Evolutionary conservation across 192 early-diverging fungal species (phyloP).

Genomic region (Polychytrium aggregatum): DNA sequence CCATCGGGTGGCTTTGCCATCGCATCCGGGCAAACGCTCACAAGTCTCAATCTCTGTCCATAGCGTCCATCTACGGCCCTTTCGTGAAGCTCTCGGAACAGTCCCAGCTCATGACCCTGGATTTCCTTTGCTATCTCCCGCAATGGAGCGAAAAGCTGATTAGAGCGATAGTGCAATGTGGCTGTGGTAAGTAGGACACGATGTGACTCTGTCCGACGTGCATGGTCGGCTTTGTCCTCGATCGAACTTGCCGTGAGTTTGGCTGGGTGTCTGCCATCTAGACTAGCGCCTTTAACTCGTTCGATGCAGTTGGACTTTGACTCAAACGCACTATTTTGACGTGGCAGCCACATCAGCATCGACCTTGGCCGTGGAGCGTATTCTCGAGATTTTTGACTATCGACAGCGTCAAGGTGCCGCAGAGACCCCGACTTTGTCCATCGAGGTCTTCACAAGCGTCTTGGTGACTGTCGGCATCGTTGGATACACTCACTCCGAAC

Average conservation of each 20-base stretch:
- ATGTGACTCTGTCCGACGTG: no score
- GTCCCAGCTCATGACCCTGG: constrained; percentile 1
- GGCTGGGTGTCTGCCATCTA: background rate
- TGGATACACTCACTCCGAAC: constrained; percentile 5
- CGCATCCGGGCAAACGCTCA: background rate
- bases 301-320: background rate
- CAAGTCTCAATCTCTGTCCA: background rate
- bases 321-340: background rate
- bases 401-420: constrained; percentile 1
- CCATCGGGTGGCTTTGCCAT: background rate
- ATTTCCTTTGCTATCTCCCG: constrained; percentile 5
- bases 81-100: constrained; percentile 6
- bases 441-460: constrained; percentile 6
- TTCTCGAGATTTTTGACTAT: constrained; percentile 2
- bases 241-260: background rate
- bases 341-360: background rate
- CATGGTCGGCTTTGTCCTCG: no score
- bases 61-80: constrained; percentile 13
- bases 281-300: background rate
- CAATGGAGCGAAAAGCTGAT: constrained; percentile 13
- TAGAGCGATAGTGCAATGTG: constrained; percentile 5
- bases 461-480: constrained; percentile 14
- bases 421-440: constrained; percentile 2
- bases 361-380: background rate
- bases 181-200: constrained; percentile 3